These are phyloP conservation scores for Combretum micranthum DNA, from an alignment of 345 rosid genomes.

Conservation along the genomic window DNA sequence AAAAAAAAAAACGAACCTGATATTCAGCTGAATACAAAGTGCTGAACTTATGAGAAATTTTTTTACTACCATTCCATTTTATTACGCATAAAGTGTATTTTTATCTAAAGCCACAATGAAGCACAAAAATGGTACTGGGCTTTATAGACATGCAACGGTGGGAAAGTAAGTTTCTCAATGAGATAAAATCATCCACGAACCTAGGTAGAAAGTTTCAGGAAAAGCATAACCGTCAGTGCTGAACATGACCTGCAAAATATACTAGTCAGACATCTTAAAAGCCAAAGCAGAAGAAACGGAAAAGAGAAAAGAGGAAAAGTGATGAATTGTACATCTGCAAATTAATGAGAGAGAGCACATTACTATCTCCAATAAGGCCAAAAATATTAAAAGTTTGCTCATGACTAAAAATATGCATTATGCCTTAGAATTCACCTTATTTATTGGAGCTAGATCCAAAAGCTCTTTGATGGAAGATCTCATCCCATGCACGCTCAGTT, in stretches of 20 bases:
- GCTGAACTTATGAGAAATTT: no score
- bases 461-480: slow-evolving; percentile 81
- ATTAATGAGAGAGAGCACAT: background rate
- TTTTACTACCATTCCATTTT: no score
- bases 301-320: background rate
- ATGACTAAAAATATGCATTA: background rate
- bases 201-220: slow-evolving; percentile 86
- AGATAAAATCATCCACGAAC: slow-evolving; percentile 27
- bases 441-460: slow-evolving; percentile 72
- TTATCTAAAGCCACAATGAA: no score
- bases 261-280: background rate
- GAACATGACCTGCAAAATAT: slow-evolving; percentile 83
- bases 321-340: background rate
- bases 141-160: no score
- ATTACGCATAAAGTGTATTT: no score
- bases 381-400: no score
- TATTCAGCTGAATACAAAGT: no score
- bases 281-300: slow-evolving; percentile 1
- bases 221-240: slow-evolving; percentile 92
- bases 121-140: no score
- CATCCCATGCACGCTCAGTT: slow-evolving; percentile 89
- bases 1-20: no score
- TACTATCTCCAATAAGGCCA: no score
- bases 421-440: slow-evolving; percentile 50
- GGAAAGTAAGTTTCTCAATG: no score